These are phyloP conservation scores for Paraglomus brasilianum DNA, from an alignment of 192 early-diverging fungal species.

Conservation along the genomic window DNA sequence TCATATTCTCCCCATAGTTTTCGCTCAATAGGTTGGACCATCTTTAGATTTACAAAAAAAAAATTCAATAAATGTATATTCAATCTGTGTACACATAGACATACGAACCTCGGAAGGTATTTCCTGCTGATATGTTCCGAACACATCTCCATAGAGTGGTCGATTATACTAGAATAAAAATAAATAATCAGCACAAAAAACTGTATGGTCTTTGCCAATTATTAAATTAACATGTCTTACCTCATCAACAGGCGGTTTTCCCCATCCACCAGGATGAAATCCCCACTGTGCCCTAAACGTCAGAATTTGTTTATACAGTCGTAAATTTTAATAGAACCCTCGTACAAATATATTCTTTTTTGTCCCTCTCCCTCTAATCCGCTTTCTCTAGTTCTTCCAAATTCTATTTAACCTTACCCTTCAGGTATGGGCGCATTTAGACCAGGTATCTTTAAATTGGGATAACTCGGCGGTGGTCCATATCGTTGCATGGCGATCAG, in stretches of 20 bases:
- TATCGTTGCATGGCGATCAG: constrained; percentile 98
- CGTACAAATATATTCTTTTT: too few species aligned
- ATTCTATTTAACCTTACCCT: too few species aligned
- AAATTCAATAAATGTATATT: not conserved
- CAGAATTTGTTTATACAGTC: too few species aligned
- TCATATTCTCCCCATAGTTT: constrained; percentile 93
- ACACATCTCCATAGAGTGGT: constrained; percentile 96
- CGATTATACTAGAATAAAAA: constrained; percentile 62
- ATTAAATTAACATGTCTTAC: constrained; percentile 23
- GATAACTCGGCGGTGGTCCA: constrained; percentile 94
- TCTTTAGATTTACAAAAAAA: constrained; percentile 21
- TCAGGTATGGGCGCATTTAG: constrained; percentile 95
- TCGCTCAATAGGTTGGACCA: constrained; percentile 67
- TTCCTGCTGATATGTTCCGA: constrained; percentile 62
- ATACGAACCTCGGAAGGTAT: constrained; percentile 53
- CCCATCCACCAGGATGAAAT: constrained; percentile 96
- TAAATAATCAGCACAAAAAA: constrained; percentile 1
- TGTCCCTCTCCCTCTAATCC: too few species aligned
- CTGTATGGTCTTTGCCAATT: not conserved
- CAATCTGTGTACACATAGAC: too few species aligned
- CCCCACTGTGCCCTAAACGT: constrained; percentile 88
- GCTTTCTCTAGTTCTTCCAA: too few species aligned
- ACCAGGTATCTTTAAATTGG: constrained; percentile 86
- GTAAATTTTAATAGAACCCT: too few species aligned
- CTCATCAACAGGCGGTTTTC: constrained; percentile 80